phyloP scores from a whole-genome alignment of 345 rosid species.

The Reutealis trisperma region DNA sequence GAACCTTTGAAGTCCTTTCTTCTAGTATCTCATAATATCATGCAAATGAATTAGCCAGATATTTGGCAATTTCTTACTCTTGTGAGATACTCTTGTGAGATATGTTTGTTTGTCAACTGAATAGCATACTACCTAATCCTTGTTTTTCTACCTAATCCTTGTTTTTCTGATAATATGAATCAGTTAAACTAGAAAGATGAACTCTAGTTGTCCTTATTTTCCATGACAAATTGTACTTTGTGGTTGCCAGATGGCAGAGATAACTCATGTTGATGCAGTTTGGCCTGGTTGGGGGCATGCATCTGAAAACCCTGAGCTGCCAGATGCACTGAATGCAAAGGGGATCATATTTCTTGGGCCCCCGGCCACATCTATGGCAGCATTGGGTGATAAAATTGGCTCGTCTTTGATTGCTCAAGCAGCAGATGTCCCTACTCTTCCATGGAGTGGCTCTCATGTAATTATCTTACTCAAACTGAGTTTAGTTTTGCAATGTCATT shows the following conservation, averaged over 20 bases:
- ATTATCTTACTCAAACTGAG: constrained; percentile 17
- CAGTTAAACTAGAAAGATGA: background rate
- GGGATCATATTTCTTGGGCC: constrained; percentile 97
- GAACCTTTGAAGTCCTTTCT: background rate
- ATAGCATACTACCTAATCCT: constrained; percentile 2
- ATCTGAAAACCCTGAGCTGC: constrained; percentile 96
- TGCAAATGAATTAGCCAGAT: background rate
- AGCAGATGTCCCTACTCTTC: constrained; percentile 99
- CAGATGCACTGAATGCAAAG: constrained; percentile 79
- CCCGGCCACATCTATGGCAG: constrained; percentile 86
- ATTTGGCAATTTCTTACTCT: background rate
- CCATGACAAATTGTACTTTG: constrained; percentile 9
- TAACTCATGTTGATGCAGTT: constrained; percentile 96
- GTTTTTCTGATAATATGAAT: background rate
- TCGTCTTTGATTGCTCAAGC: constrained; percentile 99
- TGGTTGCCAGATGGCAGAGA: constrained; percentile 85
- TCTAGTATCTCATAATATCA: background rate
- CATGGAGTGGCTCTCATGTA: constrained; percentile 99
- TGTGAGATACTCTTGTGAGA: background rate
- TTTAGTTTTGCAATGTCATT: constrained; percentile 2
- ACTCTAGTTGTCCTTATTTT: background rate
- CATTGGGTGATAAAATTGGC: constrained; percentile 98
- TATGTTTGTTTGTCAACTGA: background rate
- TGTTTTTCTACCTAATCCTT: constrained; percentile 1
- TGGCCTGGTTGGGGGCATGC: constrained; percentile 99